Conservation (phyloP, 257 asterid species). For the Ballota nigra region DNA sequence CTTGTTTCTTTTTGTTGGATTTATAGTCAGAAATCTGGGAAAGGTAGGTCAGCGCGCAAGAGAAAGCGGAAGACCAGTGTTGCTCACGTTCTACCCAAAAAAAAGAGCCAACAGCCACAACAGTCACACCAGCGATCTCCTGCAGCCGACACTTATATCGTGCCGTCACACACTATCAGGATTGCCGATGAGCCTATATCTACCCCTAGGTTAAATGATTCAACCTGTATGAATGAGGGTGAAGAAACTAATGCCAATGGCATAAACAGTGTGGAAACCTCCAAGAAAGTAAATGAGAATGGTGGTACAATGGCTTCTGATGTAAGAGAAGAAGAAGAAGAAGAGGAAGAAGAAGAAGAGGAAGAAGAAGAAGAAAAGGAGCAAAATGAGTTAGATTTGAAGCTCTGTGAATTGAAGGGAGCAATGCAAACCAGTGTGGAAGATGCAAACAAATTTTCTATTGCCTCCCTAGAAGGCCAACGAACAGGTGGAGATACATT, state of each 20-base stretch:
- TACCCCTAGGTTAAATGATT: conserved; percentile 31
- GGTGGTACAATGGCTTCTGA: conserved; percentile 30
- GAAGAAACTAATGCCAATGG: conserved; percentile 28
- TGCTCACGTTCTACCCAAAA: conserved; percentile 59
- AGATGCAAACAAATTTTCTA: conserved; percentile 24
- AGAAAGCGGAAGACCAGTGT: conserved; percentile 61
- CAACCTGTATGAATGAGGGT: conserved; percentile 23
- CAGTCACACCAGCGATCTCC: conserved; percentile 50
- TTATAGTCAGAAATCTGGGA: conserved; percentile 56
- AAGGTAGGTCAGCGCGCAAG: conserved; percentile 55
- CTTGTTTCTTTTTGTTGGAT: conserved; percentile 20
- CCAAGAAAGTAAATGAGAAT: conserved; percentile 41
- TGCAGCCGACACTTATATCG: conserved; percentile 46
- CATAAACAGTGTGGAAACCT: conserved; percentile 29
- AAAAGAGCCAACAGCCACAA: conserved; percentile 37
- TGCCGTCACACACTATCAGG: conserved; percentile 46
- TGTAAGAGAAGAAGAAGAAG: conserved; percentile 30
- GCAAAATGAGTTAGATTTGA: conserved; percentile 49
- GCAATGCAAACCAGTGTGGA: conserved; percentile 27
- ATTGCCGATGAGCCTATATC: conserved; percentile 34
- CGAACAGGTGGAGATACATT: conserved; percentile 24
- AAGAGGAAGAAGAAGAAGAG: too few species aligned
- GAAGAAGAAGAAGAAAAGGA: conserved; percentile 35
- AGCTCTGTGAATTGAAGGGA: conserved; percentile 65
- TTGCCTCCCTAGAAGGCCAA: conserved; percentile 30